phyloP scores from a whole-genome alignment of 148 eudicot species.

The Talinum fruticosum region DNA sequence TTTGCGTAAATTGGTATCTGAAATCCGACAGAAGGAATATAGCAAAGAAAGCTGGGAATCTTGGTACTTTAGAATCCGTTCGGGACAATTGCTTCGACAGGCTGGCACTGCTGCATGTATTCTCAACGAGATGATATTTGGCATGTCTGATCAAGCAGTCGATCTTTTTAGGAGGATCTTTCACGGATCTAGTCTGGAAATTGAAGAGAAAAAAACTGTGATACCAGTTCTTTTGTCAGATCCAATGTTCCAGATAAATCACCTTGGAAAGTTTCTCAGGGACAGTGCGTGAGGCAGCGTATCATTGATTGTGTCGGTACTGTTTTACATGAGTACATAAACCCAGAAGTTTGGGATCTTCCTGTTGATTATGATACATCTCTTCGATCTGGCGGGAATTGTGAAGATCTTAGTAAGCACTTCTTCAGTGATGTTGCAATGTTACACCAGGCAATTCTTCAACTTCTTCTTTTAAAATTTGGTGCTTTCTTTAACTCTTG shows the following conservation, averaged over 20 bases:
- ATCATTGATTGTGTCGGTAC: conserved; percentile 65
- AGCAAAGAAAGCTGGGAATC: conserved; percentile 72
- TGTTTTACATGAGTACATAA: conserved; percentile 73
- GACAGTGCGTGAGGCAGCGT: conserved; percentile 38
- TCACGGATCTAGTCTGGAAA: conserved; percentile 26
- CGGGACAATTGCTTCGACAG: conserved; percentile 75
- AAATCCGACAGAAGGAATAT: conserved; percentile 58
- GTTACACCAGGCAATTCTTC: conserved; percentile 60
- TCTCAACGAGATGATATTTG: conserved; percentile 83
- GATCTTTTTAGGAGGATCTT: conserved; percentile 46
- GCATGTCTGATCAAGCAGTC: conserved; percentile 66
- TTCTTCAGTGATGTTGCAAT: conserved; percentile 71
- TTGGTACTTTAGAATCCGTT: conserved; percentile 72
- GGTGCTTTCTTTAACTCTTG: conserved; percentile 4
- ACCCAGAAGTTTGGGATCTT: conserved; percentile 83
- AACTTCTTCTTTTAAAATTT: background rate
- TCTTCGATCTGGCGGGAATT: conserved; percentile 42
- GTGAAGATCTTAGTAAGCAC: conserved; percentile 47
- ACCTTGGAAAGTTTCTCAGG: conserved; percentile 41
- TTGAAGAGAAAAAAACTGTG: conserved; percentile 27
- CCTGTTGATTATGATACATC: conserved; percentile 53
- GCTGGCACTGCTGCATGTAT: conserved; percentile 84
- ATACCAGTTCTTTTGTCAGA: conserved; percentile 19
- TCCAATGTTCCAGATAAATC: conserved; percentile 27
- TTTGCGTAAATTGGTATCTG: conserved; percentile 65